A percentile compares a stretch with the other conserved stretches of the same genome.
Conservation (phyloP, 2,329 filamentous ascomycete species). For the Fusarium pilosicola region DNA sequence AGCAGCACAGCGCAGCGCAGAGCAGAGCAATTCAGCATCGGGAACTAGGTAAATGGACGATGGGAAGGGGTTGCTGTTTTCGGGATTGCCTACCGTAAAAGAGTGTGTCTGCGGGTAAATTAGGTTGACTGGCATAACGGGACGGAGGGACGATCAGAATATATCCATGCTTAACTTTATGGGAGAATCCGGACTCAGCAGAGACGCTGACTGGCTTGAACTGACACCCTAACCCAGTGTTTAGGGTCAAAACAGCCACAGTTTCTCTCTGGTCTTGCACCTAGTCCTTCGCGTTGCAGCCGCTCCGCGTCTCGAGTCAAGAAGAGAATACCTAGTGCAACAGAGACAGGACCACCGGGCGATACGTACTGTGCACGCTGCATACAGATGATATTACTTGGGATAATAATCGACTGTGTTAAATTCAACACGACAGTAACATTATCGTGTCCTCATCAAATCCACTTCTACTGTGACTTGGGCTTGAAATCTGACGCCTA, state of each 20-base stretch:
- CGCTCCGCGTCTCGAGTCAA: conserved; percentile 22
- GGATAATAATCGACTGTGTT: conserved; percentile 1
- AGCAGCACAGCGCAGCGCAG: not conserved
- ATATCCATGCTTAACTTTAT: conserved; percentile 36
- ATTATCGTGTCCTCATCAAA: conserved; percentile 7
- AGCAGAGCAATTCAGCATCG: not conserved
- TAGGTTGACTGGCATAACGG: conserved; percentile 32
- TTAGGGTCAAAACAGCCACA: conserved; percentile 32
- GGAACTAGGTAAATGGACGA: not conserved
- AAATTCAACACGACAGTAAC: conserved; percentile 9
- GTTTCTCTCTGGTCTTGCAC: not conserved
- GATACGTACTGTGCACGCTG: not conserved
- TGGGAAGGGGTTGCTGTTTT: conserved; percentile 16
- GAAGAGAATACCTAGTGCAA: not conserved
- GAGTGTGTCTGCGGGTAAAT: conserved; percentile 22
- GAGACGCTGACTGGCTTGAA: conserved; percentile 36
- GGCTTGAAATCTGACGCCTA: conserved; percentile 18
- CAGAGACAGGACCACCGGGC: not conserved
- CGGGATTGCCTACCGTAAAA: conserved; percentile 31
- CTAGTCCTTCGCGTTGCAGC: conserved; percentile 21
- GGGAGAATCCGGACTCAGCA: conserved; percentile 36
- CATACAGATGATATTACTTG: not conserved
- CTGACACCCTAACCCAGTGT: conserved; percentile 10
- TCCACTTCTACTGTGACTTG: conserved; percentile 29
- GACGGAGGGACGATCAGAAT: conserved; percentile 38